A percentile compares a stretch with the other conserved stretches of the same genome.
Evolutionary conservation across 139 green algal genomes (phyloP).

Genomic region (Tetraselmis chui): DNA sequence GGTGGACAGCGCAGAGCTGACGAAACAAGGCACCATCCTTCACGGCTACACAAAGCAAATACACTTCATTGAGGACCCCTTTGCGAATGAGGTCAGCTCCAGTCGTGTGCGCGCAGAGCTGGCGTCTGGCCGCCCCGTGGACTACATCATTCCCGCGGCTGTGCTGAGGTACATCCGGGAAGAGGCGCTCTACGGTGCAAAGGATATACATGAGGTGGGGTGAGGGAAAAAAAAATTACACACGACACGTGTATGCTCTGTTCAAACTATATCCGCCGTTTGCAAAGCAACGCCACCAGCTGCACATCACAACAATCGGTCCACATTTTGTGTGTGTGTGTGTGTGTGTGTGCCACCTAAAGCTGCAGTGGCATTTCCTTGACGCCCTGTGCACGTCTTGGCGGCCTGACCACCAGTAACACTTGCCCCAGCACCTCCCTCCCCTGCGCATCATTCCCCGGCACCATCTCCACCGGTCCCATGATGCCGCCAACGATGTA

Average conservation of each 20-base stretch:
- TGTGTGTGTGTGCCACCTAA: no score
- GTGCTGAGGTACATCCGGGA: slow-evolving; percentile 29
- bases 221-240: no score
- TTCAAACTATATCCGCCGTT: no score
- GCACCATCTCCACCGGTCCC: background rate
- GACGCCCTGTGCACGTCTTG: background rate
- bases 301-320: no score
- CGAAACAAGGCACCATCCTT: background rate
- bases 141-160: slow-evolving; percentile 20
- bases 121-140: slow-evolving; percentile 13
- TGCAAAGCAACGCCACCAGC: no score
- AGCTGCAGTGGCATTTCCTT: background rate
- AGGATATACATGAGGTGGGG: no score
- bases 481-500: background rate
- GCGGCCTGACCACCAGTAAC: background rate
- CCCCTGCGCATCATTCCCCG: background rate
- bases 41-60: background rate
- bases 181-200: slow-evolving; percentile 24
- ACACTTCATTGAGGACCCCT: slow-evolving; percentile 22
- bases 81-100: slow-evolving; percentile 31
- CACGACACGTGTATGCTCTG: no score
- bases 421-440: background rate
- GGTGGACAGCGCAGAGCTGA: background rate
- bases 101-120: slow-evolving; percentile 26
- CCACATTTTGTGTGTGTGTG: no score